A percentile compares a stretch with the other conserved stretches of the same genome.
Evolutionary conservation across 2,329 filamentous ascomycete species (phyloP).

Genomic region (Aspergillus piperis): DNA sequence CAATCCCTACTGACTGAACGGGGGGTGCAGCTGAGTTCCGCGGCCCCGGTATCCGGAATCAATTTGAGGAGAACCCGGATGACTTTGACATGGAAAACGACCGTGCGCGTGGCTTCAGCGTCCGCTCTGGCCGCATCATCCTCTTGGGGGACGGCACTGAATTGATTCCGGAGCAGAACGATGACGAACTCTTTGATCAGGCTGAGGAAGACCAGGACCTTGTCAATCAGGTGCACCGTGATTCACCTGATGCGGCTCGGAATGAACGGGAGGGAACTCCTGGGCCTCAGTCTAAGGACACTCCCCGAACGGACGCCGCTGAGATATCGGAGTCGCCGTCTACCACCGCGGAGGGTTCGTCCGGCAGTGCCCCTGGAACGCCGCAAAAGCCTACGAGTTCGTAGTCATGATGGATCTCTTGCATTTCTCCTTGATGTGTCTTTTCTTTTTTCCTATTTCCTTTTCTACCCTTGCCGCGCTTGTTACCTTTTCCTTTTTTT

Average conservation of each 20-base stretch:
- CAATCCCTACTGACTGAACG: slow-evolving; percentile 45
- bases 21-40: slow-evolving; percentile 73
- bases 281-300: slow-evolving; percentile 46
- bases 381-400: slow-evolving; percentile 31
- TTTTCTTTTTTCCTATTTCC: slow-evolving; percentile 17
- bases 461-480: slow-evolving; percentile 10
- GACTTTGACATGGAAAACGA: slow-evolving; percentile 56
- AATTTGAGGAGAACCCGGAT: slow-evolving; percentile 73
- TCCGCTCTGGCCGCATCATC: slow-evolving; percentile 80
- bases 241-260: slow-evolving; percentile 41
- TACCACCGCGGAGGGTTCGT: slow-evolving; percentile 38
- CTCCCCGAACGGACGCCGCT: slow-evolving; percentile 23
- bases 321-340: slow-evolving; percentile 42
- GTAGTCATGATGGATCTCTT: slow-evolving; percentile 27
- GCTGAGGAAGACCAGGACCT: slow-evolving; percentile 84
- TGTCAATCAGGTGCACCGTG: slow-evolving; percentile 76
- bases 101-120: slow-evolving; percentile 68
- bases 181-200: slow-evolving; percentile 92
- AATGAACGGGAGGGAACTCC: slow-evolving; percentile 55
- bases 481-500: slow-evolving; percentile 16
- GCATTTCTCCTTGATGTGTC: slow-evolving; percentile 8
- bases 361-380: slow-evolving; percentile 18
- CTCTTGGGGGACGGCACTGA: slow-evolving; percentile 94
- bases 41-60: slow-evolving; percentile 77
- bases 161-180: slow-evolving; percentile 82